Evolutionary conservation across 768 basidiomycete genomes (phyloP).

Genomic region (Phlebiopsis gigantea): DNA sequence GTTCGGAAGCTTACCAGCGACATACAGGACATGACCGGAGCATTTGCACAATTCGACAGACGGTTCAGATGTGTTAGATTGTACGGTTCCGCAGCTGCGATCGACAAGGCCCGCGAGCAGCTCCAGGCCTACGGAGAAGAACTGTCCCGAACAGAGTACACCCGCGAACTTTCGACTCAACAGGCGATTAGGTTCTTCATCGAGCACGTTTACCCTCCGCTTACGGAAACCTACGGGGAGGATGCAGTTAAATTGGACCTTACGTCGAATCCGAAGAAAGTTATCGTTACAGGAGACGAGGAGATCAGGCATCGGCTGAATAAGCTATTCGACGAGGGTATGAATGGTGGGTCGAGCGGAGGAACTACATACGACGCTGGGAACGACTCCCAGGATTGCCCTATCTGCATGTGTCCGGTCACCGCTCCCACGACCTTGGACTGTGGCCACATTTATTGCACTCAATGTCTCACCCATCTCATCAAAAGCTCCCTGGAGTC

Average conservation of each 20-base stretch:
- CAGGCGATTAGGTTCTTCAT: slow-evolving; percentile 45
- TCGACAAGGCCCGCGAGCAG: slow-evolving; percentile 38
- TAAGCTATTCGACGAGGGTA: slow-evolving; percentile 38
- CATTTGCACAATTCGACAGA: slow-evolving; percentile 41
- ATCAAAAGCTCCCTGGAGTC: slow-evolving; percentile 36
- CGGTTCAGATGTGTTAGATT: slow-evolving; percentile 39
- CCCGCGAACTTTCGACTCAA: slow-evolving; percentile 33
- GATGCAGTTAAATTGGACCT: slow-evolving; percentile 45
- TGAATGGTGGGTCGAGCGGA: not conserved
- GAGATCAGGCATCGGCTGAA: slow-evolving; percentile 44
- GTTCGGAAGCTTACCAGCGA: not conserved
- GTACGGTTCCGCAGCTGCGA: slow-evolving; percentile 36
- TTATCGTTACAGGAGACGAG: slow-evolving; percentile 53
- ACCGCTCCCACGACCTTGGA: slow-evolving; percentile 35
- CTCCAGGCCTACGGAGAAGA: slow-evolving; percentile 41
- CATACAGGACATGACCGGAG: slow-evolving; percentile 25
- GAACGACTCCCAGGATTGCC: slow-evolving; percentile 31
- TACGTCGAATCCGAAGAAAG: slow-evolving; percentile 25
- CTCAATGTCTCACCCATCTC: slow-evolving; percentile 43
- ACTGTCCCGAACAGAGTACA: slow-evolving; percentile 39
- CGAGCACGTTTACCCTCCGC: slow-evolving; percentile 39
- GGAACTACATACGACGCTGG: not conserved
- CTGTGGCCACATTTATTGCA: slow-evolving; percentile 48
- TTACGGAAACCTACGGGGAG: slow-evolving; percentile 51
- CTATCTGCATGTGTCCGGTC: slow-evolving; percentile 47